These are phyloP conservation scores for Iodosphaeria phyllophila DNA, from an alignment of 2,329 filamentous ascomycete species.

Conservation along the genomic window DNA sequence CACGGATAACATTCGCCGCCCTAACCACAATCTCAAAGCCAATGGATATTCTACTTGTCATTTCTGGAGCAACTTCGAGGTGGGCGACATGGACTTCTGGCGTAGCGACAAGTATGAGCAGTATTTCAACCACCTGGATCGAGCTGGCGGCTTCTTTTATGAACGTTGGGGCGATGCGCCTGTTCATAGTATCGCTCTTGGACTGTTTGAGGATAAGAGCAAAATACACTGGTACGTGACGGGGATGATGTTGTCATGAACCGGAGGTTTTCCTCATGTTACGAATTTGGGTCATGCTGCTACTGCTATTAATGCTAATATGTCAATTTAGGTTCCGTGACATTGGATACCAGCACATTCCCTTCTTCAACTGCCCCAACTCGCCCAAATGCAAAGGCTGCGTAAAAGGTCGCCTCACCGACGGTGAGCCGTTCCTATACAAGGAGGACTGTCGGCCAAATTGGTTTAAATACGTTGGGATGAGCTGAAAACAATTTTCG, in stretches of 20 bases:
- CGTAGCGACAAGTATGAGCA: conserved; percentile 77
- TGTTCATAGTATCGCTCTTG: conserved; percentile 85
- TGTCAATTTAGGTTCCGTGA: conserved; percentile 67
- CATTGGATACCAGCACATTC: conserved; percentile 95
- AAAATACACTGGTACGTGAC: conserved; percentile 74
- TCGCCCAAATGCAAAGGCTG: conserved; percentile 85
- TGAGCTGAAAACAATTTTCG: conserved; percentile 24
- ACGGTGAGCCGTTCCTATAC: conserved; percentile 69
- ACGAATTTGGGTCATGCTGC: too few species aligned
- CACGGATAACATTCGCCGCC: conserved; percentile 56
- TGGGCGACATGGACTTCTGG: conserved; percentile 87
- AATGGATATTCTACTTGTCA: conserved; percentile 96
- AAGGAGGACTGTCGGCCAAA: conserved; percentile 88
- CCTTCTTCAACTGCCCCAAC: conserved; percentile 97
- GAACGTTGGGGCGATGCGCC: conserved; percentile 97
- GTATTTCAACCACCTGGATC: conserved; percentile 90
- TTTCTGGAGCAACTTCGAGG: conserved; percentile 99
- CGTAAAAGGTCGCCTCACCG: conserved; percentile 70
- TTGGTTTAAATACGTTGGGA: conserved; percentile 92
- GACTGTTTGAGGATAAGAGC: conserved; percentile 75
- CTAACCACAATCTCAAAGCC: conserved; percentile 61
- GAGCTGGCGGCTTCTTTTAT: conserved; percentile 93
- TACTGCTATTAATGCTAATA: not conserved
- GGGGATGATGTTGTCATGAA: not conserved
- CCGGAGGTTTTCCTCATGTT: not conserved